Evolutionary conservation across 2,329 filamentous ascomycete species (phyloP).

Genomic region (Conoideocrella luteorostrata): DNA sequence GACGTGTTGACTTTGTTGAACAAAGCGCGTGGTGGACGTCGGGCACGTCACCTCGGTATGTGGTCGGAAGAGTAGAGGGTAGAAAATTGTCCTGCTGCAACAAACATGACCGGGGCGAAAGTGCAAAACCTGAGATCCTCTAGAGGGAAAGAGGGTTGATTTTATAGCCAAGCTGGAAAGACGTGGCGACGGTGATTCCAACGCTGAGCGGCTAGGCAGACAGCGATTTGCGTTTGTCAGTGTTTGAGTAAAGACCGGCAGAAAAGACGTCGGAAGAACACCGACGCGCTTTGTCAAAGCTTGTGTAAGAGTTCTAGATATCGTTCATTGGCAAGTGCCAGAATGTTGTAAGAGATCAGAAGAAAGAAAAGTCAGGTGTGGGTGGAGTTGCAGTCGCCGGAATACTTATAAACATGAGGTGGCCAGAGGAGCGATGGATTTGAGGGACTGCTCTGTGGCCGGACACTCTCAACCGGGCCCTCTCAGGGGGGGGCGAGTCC

Average conservation of each 20-base stretch:
- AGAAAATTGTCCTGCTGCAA: slow-evolving; percentile 46
- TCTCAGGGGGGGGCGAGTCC: slow-evolving; percentile 7
- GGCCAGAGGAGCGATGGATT: slow-evolving; percentile 2
- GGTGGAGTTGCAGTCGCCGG: slow-evolving; percentile 26
- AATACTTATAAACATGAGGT: slow-evolving; percentile 13
- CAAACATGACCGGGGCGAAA: slow-evolving; percentile 45
- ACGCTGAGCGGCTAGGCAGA: slow-evolving; percentile 21
- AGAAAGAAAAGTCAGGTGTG: slow-evolving; percentile 14
- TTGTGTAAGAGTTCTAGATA: slow-evolving; percentile 10
- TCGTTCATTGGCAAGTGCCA: slow-evolving; percentile 33
- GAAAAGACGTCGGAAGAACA: slow-evolving; percentile 19
- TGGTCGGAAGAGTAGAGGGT: slow-evolving; percentile 53
- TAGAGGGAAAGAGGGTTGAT: slow-evolving; percentile 17
- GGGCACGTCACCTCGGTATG: slow-evolving; percentile 54
- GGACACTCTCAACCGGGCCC: background rate
- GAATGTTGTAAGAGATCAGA: slow-evolving; percentile 23
- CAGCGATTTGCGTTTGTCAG: slow-evolving; percentile 16
- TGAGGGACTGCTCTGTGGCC: too few relatives aligned
- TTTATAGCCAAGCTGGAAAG: slow-evolving; percentile 22
- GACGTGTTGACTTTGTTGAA: background rate
- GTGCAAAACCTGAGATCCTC: slow-evolving; percentile 23
- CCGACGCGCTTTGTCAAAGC: slow-evolving; percentile 17
- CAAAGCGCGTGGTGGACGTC: slow-evolving; percentile 35
- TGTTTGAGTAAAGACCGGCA: slow-evolving; percentile 15
- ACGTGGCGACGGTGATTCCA: slow-evolving; percentile 20